Conservation (phyloP, 805 yeast genomes). For the Ogataea saltuana region DNA sequence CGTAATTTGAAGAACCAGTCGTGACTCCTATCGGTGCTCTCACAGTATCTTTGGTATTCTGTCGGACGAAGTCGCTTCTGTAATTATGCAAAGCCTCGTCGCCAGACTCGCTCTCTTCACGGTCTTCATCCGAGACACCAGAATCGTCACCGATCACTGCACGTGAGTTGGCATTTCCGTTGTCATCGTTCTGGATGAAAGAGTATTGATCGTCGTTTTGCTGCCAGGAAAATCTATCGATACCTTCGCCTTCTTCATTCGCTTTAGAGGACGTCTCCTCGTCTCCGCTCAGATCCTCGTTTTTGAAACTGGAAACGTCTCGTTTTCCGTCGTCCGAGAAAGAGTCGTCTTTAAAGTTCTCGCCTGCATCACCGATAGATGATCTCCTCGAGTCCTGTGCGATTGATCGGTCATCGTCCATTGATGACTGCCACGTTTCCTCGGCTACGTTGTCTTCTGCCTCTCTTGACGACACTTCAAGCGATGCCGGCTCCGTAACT, state of each 20-base stretch:
- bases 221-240: constrained; percentile 22
- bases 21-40: constrained; percentile 8
- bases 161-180: constrained; percentile 10
- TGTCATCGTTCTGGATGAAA: constrained; percentile 12
- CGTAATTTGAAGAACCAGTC: constrained; percentile 5
- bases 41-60: constrained; percentile 28
- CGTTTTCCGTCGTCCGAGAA: background rate
- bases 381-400: constrained; percentile 4
- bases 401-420: background rate
- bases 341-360: background rate
- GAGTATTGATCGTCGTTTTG: constrained; percentile 15
- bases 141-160: constrained; percentile 10
- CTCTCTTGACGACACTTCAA: too few species aligned
- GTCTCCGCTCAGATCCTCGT: constrained; percentile 3
- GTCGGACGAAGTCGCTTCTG: constrained; percentile 27
- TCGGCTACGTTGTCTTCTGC: background rate
- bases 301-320: constrained; percentile 4
- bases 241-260: constrained; percentile 1
- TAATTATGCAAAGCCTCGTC: constrained; percentile 15
- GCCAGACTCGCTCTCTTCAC: background rate
- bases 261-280: constrained; percentile 5
- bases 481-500: too few species aligned
- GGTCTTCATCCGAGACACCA: constrained; percentile 12
- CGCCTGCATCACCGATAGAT: constrained; percentile 7
- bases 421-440: background rate